These are phyloP conservation scores for Neocatenulostroma microsporum DNA, from an alignment of 2,329 filamentous ascomycete species.

Conservation along the genomic window DNA sequence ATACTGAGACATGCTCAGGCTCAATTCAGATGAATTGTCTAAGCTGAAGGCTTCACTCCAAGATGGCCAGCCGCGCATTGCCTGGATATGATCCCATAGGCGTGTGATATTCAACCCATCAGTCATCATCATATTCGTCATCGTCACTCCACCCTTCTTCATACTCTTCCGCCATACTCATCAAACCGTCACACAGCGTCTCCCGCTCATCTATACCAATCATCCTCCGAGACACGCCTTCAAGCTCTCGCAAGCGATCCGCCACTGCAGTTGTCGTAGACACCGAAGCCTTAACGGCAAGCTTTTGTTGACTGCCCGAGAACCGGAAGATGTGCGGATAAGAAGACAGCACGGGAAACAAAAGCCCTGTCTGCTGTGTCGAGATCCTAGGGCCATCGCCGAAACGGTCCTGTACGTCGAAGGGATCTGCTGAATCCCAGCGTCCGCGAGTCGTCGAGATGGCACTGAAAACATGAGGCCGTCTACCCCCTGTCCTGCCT, in stretches of 20 bases:
- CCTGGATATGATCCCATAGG: too few relatives aligned
- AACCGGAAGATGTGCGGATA: slow-evolving; percentile 67
- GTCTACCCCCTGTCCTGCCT: slow-evolving; percentile 1
- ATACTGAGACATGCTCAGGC: too few relatives aligned
- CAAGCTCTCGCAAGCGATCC: slow-evolving; percentile 55
- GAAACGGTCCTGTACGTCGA: too few relatives aligned
- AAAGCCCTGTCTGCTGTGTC: slow-evolving; percentile 42
- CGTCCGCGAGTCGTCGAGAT: slow-evolving; percentile 33
- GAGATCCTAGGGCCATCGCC: slow-evolving; percentile 22
- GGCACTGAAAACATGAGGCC: slow-evolving; percentile 35
- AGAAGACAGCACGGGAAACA: slow-evolving; percentile 73
- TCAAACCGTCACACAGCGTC: slow-evolving; percentile 68
- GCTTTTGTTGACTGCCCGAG: slow-evolving; percentile 27
- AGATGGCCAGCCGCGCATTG: too few relatives aligned
- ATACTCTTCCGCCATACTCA: slow-evolving; percentile 79
- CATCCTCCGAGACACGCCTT: slow-evolving; percentile 46
- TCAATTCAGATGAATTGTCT: too few relatives aligned
- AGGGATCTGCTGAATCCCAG: slow-evolving; percentile 29
- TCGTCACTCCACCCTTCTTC: slow-evolving; percentile 77
- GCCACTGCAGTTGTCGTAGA: slow-evolving; percentile 70
- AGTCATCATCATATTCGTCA: slow-evolving; percentile 54
- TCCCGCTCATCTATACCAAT: slow-evolving; percentile 74
- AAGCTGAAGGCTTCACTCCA: too few relatives aligned
- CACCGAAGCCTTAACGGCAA: slow-evolving; percentile 49
- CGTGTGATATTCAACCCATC: too few relatives aligned